These are phyloP conservation scores for Solanum clarkiae DNA, from an alignment of 257 asterid genomes.

Conservation along the genomic window DNA sequence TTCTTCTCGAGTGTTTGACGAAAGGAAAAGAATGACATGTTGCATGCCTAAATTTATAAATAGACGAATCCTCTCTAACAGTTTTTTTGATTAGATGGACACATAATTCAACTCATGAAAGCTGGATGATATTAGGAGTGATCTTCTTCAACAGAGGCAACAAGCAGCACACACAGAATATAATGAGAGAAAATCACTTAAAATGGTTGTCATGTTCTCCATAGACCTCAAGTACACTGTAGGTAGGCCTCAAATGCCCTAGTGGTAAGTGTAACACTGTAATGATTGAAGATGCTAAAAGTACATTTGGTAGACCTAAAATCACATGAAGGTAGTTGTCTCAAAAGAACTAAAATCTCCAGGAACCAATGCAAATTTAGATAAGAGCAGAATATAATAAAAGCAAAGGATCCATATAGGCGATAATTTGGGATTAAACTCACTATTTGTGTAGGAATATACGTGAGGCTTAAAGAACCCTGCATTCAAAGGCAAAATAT, in stretches of 20 bases:
- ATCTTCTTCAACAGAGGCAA: not conserved
- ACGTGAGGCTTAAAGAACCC: not conserved
- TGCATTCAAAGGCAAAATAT: not conserved
- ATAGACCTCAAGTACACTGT: not conserved
- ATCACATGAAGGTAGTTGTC: not conserved
- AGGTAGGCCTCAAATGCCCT: not conserved
- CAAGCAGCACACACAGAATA: not conserved
- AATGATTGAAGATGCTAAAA: not conserved
- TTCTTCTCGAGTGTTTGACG: not conserved
- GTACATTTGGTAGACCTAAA: not conserved
- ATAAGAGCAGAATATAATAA: not conserved
- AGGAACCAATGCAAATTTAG: not conserved
- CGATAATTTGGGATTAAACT: not conserved
- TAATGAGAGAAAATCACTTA: not conserved
- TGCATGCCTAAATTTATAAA: not conserved
- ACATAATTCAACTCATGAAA: not conserved
- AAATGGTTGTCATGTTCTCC: not conserved
- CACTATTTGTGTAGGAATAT: not conserved
- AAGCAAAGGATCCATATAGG: not conserved
- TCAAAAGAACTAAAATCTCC: not conserved
- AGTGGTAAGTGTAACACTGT: not conserved
- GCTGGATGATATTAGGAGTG: not conserved
- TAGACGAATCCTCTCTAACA: not conserved
- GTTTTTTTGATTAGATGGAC: not conserved
- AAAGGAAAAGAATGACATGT: not conserved